These are phyloP conservation scores for Olyra latifolia DNA, from an alignment of 176 grass and related monocot genomes.

Conservation along the genomic window DNA sequence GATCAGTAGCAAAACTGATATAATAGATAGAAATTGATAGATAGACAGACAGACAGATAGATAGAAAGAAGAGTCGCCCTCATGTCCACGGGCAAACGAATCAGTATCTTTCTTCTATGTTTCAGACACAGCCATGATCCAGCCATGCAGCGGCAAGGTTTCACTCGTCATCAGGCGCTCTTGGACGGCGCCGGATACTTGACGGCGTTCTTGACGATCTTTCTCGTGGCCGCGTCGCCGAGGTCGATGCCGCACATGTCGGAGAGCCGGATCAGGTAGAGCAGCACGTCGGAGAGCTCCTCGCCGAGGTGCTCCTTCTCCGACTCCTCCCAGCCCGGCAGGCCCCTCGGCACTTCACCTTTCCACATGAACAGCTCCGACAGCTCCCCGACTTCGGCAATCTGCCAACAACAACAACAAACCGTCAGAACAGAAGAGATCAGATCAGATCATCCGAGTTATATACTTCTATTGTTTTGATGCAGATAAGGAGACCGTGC, in stretches of 20 bases:
- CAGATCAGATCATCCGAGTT: too few species aligned
- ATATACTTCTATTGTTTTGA: background rate
- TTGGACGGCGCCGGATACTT: slow-evolving; percentile 62
- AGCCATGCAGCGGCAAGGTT: background rate
- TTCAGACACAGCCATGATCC: background rate
- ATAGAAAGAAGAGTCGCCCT: too few species aligned
- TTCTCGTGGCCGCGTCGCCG: slow-evolving; percentile 60
- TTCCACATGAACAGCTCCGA: slow-evolving; percentile 95
- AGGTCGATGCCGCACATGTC: slow-evolving; percentile 85
- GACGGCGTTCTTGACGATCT: slow-evolving; percentile 77
- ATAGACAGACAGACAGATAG: too few species aligned
- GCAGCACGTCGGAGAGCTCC: slow-evolving; percentile 79
- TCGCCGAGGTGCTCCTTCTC: slow-evolving; percentile 87
- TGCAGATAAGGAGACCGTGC: background rate
- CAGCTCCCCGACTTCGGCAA: slow-evolving; percentile 77
- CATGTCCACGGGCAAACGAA: background rate
- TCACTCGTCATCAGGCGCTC: background rate
- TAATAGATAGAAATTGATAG: too few species aligned
- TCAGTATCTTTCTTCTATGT: background rate
- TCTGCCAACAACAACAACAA: slow-evolving; percentile 22
- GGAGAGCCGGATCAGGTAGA: slow-evolving; percentile 78
- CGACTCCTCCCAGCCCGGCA: slow-evolving; percentile 51
- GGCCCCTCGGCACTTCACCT: slow-evolving; percentile 67
- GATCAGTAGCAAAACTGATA: too few species aligned
- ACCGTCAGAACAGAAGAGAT: background rate